Conservation (phyloP, 129 eudicot genomes). For the Centella asiatica region DNA sequence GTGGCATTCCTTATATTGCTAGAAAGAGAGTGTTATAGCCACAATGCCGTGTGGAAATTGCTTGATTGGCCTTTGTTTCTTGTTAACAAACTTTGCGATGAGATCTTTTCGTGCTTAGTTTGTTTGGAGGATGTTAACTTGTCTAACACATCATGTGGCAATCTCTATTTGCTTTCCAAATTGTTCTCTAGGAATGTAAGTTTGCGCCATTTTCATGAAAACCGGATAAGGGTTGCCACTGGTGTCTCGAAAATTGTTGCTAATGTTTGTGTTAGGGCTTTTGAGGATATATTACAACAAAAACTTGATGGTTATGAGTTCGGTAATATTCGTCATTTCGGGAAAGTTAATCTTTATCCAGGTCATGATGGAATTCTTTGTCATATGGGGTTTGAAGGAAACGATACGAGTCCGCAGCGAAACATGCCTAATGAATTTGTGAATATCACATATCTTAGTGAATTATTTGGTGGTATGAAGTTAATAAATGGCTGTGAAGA, state of each 20-base stretch:
- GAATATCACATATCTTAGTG: not conserved
- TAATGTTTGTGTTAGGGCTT: conserved; percentile 16
- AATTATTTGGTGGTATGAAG: not conserved
- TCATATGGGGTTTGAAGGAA: too few species aligned
- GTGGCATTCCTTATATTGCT: conserved; percentile 32
- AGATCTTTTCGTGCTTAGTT: conserved; percentile 16
- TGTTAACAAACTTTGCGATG: conserved; percentile 18
- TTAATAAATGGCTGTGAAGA: not conserved
- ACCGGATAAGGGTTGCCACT: conserved; percentile 8
- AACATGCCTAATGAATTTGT: not conserved
- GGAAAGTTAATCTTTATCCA: too few species aligned
- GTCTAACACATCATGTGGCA: not conserved
- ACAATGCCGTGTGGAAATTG: conserved; percentile 7
- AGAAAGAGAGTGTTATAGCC: conserved; percentile 11
- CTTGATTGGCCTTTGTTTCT: not conserved
- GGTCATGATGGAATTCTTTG: too few species aligned
- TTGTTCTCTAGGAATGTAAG: not conserved
- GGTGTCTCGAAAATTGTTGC: conserved; percentile 15
- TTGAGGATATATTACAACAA: not conserved
- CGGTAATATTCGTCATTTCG: too few species aligned
- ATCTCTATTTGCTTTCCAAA: conserved; percentile 6
- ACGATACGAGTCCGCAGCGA: too few species aligned
- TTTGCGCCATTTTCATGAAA: conserved; percentile 12
- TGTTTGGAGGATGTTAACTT: conserved; percentile 3
- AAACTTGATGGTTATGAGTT: too few species aligned